A percentile compares a stretch with the other conserved stretches of the same genome.
These are phyloP conservation scores for Lactifluus subvellereus DNA, from an alignment of 768 basidiomycete genomes.

Conservation along the genomic window DNA sequence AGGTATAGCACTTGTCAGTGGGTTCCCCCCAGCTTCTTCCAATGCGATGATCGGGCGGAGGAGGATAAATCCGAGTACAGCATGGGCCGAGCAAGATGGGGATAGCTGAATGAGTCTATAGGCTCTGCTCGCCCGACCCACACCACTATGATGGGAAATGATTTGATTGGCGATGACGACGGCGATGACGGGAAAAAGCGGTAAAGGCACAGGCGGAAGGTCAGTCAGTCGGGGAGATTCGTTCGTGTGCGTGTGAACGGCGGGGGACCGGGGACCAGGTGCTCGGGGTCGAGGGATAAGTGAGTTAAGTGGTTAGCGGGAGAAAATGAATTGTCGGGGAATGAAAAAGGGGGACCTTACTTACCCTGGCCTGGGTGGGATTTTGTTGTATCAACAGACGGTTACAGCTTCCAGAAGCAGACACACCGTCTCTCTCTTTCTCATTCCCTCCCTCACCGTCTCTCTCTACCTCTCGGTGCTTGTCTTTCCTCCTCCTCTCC, in stretches of 20 bases:
- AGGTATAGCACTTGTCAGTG: background rate
- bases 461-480: constrained; percentile 4
- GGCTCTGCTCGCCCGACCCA: too few relatives aligned
- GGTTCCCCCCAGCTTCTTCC: too few relatives aligned
- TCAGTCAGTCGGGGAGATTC: background rate
- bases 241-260: background rate
- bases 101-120: too few relatives aligned
- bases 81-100: too few relatives aligned
- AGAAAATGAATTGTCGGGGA: constrained; percentile 10
- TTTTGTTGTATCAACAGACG: constrained; percentile 13
- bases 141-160: too few relatives aligned
- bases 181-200: background rate
- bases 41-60: background rate
- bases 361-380: background rate
- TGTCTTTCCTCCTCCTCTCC: constrained; percentile 6
- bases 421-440: constrained; percentile 19
- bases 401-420: constrained; percentile 11
- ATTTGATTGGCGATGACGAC: background rate
- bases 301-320: background rate
- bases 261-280: background rate
- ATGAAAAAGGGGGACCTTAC: constrained; percentile 11
- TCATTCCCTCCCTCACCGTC: constrained; percentile 8
- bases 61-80: background rate
- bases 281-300: background rate
- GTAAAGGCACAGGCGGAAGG: too few relatives aligned